Conservation (phyloP, 768 basidiomycete genomes). For the Hydnum rufescens region DNA sequence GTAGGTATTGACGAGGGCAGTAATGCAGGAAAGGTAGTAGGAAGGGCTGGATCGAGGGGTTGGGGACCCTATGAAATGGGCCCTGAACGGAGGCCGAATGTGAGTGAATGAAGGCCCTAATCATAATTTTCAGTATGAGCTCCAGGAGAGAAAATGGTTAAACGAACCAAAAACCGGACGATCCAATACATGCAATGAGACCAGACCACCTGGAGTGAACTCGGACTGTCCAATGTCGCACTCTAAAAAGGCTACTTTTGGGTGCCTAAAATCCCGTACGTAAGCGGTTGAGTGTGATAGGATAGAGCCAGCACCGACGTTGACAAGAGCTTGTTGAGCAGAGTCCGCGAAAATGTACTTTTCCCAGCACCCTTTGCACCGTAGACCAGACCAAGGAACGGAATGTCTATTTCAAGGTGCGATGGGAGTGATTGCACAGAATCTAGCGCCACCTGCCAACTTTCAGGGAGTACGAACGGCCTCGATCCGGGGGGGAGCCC, state of each 20-base stretch:
- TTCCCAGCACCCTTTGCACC: conserved; percentile 82
- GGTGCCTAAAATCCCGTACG: conserved; percentile 31
- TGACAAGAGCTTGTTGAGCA: conserved; percentile 47
- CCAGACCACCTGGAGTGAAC: conserved; percentile 72
- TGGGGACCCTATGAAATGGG: conserved; percentile 67
- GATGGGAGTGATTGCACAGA: not conserved
- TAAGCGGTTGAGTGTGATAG: not conserved
- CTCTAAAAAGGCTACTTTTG: conserved; percentile 76
- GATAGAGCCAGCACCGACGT: conserved; percentile 24
- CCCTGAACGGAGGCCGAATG: conserved; percentile 41
- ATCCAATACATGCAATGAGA: conserved; percentile 56
- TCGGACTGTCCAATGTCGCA: conserved; percentile 90
- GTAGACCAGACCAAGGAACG: conserved; percentile 41
- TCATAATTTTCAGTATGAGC: not conserved
- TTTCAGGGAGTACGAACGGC: no score
- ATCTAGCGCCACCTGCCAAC: no score
- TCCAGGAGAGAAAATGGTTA: not conserved
- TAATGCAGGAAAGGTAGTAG: conserved; percentile 50
- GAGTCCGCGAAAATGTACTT: conserved; percentile 61
- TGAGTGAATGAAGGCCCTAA: conserved; percentile 82
- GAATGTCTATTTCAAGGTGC: not conserved
- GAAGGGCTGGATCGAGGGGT: conserved; percentile 61
- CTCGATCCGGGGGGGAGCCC: no score
- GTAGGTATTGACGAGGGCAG: conserved; percentile 45
- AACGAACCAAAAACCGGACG: conserved; percentile 45